These are phyloP conservation scores for Fusarium sp. DNA, from an alignment of 2,329 filamentous ascomycete species.

Conservation along the genomic window DNA sequence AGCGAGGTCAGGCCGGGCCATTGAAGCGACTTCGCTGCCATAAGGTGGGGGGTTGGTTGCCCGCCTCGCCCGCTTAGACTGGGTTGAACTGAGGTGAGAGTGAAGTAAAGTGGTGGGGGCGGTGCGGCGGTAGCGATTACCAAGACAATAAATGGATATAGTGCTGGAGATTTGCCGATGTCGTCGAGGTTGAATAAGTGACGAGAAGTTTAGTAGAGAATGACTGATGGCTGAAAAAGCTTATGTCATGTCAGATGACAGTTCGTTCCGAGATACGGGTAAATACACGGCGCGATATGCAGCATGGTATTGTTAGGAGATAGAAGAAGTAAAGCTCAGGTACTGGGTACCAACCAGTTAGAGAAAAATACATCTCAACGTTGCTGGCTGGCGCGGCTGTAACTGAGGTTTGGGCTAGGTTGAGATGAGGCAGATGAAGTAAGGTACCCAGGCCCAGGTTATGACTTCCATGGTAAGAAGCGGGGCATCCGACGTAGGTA, in stretches of 20 bases:
- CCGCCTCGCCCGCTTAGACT: constrained; percentile 23
- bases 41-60: constrained; percentile 25
- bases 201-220: constrained; percentile 9
- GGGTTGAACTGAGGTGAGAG: constrained; percentile 4
- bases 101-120: constrained; percentile 17
- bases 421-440: constrained; percentile 32
- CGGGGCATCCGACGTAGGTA: constrained; percentile 25
- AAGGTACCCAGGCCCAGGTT: constrained; percentile 20
- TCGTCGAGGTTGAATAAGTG: constrained; percentile 7
- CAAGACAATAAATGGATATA: constrained; percentile 29
- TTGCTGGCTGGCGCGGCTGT: constrained; percentile 39
- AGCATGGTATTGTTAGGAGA: background rate
- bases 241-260: background rate
- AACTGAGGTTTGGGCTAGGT: constrained; percentile 15
- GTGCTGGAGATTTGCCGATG: constrained; percentile 9
- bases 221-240: background rate
- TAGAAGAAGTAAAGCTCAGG: background rate
- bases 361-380: background rate
- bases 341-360: background rate
- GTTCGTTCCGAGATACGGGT: background rate
- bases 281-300: background rate
- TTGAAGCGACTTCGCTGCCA: constrained; percentile 26
- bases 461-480: constrained; percentile 29
- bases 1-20: constrained; percentile 31
- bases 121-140: constrained; percentile 25